Evolutionary conservation across 306 rosid species (phyloP).

Genomic region (Castanopsis chinensis): DNA sequence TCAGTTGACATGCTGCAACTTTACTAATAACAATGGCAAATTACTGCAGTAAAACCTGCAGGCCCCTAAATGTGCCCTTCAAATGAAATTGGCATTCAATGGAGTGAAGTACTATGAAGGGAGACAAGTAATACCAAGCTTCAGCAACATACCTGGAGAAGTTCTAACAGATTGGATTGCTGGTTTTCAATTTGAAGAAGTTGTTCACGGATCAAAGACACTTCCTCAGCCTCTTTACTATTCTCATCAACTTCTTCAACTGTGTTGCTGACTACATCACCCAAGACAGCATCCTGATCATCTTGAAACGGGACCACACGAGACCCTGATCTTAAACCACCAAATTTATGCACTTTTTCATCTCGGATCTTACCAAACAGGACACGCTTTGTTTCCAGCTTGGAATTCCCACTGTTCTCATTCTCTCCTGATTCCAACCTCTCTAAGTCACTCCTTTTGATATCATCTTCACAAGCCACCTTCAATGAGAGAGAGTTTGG

Average conservation of each 20-base stretch:
- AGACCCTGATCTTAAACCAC: slow-evolving; percentile 53
- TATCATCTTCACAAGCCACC: slow-evolving; percentile 38
- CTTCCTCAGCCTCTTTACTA: slow-evolving; percentile 74
- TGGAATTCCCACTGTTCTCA: slow-evolving; percentile 27
- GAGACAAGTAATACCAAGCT: slow-evolving; percentile 11
- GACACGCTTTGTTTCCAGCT: slow-evolving; percentile 42
- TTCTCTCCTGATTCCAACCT: slow-evolving; percentile 31
- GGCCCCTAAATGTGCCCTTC: slow-evolving; percentile 2
- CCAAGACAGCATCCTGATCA: slow-evolving; percentile 30
- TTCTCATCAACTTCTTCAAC: slow-evolving; percentile 56
- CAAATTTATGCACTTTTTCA: slow-evolving; percentile 50
- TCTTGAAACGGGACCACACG: slow-evolving; percentile 73
- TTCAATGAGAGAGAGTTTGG: slow-evolving; percentile 38
- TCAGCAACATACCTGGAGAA: slow-evolving; percentile 69
- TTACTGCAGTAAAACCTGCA: neutral
- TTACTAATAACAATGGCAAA: neutral
- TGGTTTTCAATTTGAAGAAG: slow-evolving; percentile 96
- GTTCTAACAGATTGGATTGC: slow-evolving; percentile 76
- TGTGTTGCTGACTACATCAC: slow-evolving; percentile 32
- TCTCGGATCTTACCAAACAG: slow-evolving; percentile 52
- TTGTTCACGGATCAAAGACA: slow-evolving; percentile 79
- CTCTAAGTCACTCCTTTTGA: slow-evolving; percentile 33
- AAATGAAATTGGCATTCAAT: neutral
- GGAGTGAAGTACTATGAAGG: neutral
- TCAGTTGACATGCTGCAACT: neutral